A percentile compares a stretch with the other conserved stretches of the same genome.
These are phyloP conservation scores for Leccinum fallax DNA, from an alignment of 1,284 basidiomycete species.

Conservation along the genomic window DNA sequence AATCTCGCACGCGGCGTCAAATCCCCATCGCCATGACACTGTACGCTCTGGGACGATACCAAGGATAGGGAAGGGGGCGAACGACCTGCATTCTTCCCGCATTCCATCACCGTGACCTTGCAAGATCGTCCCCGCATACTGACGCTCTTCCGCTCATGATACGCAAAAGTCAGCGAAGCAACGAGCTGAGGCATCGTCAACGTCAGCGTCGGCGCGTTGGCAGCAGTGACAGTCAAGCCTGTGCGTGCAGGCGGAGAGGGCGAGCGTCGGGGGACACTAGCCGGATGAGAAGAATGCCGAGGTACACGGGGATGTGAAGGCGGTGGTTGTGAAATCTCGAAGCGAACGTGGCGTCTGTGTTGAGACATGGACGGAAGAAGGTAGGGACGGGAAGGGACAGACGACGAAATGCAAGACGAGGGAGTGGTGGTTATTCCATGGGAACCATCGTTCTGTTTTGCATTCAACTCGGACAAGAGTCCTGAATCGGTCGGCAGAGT, in stretches of 20 bases:
- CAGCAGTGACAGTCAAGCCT: constrained; percentile 2
- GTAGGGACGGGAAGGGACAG: constrained; percentile 6
- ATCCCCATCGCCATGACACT: constrained; percentile 2
- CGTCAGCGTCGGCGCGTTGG: constrained; percentile 14
- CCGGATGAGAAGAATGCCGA: neutral
- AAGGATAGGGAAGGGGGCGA: neutral
- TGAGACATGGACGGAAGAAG: constrained; percentile 2
- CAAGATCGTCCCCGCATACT: constrained; percentile 24
- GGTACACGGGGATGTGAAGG: neutral
- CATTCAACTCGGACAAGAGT: neutral
- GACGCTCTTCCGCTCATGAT: constrained; percentile 26
- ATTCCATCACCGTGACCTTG: constrained; percentile 1
- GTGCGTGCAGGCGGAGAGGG: constrained; percentile 32
- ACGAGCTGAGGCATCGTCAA: constrained; percentile 37
- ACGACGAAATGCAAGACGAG: neutral
- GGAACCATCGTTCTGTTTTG: neutral
- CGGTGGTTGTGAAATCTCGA: constrained; percentile 11
- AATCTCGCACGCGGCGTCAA: constrained; percentile 14
- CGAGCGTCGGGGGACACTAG: constrained; percentile 27
- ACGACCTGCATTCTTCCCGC: constrained; percentile 15
- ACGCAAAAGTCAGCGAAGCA: constrained; percentile 31
- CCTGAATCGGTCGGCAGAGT: constrained; percentile 3
- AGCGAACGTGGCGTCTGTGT: constrained; percentile 29
- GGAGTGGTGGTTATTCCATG: neutral
- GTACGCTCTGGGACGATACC: constrained; percentile 4